Base-by-base conservation (phyloP, 2,329 filamentous ascomycete genomes). In the Colletotrichum karsti region DNA sequence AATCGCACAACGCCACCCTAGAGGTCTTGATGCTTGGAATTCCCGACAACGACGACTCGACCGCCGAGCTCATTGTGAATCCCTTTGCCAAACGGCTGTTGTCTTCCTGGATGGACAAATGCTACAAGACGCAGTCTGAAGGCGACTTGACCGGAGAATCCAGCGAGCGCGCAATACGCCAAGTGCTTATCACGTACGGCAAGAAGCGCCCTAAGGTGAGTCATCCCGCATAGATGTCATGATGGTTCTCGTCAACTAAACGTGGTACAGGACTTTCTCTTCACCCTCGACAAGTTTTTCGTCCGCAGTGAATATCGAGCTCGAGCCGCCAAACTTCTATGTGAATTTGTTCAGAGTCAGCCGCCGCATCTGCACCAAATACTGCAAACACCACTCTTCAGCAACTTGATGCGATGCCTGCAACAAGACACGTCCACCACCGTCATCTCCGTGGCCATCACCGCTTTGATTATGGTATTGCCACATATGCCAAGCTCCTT, bases 341-440 rank as follows among this genome's bases (percentile, higher is more conserved):
- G 89, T 74, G 88, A 91, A 48, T 95, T 94, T 71, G 87, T 96
- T 39, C 88, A 91, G 70, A 87, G 89, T 66, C 91, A 94, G 71
- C 92, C 93, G n/a, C 93, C 93, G 5, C 93, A 95, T 78, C 83
- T 96, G 2, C 89, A 96, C 74, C 85, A 91, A 44, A 88, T 94
- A 37, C 80, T 92, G 5, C 87, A 94, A 71, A 95, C 92, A 1
- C 87, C 90, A 0, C 82, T 96, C 2, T 91, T 96, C 71, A 85
- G 87, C 65, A 89, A 92, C 75, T 82, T 96, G 20, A 81, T 95
- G 58, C 89, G 88, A 74, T 95, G 92, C 70, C 83, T 96, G 2
- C 91, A 94, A 78, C 88, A 88, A 61, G 93, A 96, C 77, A 92
- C 91, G 1, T 95, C 92, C 0, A 93, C 92, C 0, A 91, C 91